Percentiles rank a stretch among this genome's conserved stretches.
Conservation (phyloP, 352 stramenopile species). For the Phytophthora ramorum region DNA sequence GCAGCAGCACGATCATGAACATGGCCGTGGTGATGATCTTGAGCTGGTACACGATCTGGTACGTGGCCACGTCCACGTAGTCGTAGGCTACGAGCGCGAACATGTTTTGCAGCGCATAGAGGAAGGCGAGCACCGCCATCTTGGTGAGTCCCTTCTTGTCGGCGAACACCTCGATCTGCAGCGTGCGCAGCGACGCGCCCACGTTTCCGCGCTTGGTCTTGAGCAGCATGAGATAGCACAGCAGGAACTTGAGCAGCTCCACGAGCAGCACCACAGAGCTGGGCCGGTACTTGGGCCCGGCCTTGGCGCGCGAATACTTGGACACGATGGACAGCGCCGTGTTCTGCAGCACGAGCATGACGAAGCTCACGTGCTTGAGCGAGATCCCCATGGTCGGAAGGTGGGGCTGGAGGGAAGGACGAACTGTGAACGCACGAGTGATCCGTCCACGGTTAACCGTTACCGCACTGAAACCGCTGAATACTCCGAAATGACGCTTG, state of each 20-base stretch:
- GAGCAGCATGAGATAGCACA: slow-evolving; percentile 81
- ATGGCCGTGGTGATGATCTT: slow-evolving; percentile 92
- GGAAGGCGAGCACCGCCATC: slow-evolving; percentile 85
- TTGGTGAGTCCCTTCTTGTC: slow-evolving; percentile 83
- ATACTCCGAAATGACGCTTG: slow-evolving; percentile 10
- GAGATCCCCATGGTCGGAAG: slow-evolving; percentile 38
- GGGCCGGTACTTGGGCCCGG: slow-evolving; percentile 84
- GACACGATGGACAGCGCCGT: slow-evolving; percentile 87
- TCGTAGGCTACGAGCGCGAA: slow-evolving; percentile 89
- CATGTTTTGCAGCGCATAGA: slow-evolving; percentile 90
- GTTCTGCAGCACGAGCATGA: slow-evolving; percentile 90
- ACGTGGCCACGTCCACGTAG: slow-evolving; percentile 90
- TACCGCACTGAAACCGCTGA: slow-evolving; percentile 12
- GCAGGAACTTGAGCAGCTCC: slow-evolving; percentile 82
- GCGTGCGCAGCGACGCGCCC: slow-evolving; percentile 56
- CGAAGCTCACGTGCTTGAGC: slow-evolving; percentile 84
- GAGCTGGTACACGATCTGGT: slow-evolving; percentile 92
- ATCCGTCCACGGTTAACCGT: slow-evolving; percentile 15
- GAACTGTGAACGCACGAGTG: slow-evolving; percentile 10
- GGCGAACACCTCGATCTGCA: slow-evolving; percentile 83
- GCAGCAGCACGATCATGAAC: slow-evolving; percentile 90
- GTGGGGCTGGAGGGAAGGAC: slow-evolving; percentile 6
- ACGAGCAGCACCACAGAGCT: slow-evolving; percentile 84
- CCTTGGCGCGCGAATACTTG: slow-evolving; percentile 83
- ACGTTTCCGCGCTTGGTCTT: slow-evolving; percentile 68